Conservation (phyloP, 768 basidiomycete species). For the Kwoniella botswanensis region DNA sequence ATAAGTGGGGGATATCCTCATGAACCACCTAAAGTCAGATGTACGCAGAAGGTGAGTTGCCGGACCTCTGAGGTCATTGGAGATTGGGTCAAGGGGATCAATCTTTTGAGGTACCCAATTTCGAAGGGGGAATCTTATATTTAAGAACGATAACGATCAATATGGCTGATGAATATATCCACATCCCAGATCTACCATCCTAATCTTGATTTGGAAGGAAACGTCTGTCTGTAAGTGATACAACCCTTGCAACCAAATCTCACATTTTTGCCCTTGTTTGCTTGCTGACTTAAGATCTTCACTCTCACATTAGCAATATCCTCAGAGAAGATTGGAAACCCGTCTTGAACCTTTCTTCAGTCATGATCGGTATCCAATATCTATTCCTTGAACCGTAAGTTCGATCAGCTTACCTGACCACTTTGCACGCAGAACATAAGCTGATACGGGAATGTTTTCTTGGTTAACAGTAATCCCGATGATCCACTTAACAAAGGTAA, state of each 20-base stretch:
- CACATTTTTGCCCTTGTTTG: not conserved
- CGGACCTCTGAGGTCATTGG: too few species aligned
- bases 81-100: too few species aligned
- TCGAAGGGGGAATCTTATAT: not conserved
- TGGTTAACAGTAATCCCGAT: slow-evolving; percentile 73
- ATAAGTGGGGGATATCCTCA: slow-evolving; percentile 99
- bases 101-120: too few species aligned
- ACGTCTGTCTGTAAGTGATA: slow-evolving; percentile 76
- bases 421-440: not conserved
- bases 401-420: not conserved
- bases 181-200: slow-evolving; percentile 89
- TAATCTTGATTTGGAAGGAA: slow-evolving; percentile 96
- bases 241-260: not conserved
- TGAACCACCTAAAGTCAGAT: slow-evolving; percentile 98
- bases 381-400: slow-evolving; percentile 86
- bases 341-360: slow-evolving; percentile 93
- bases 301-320: slow-evolving; percentile 66
- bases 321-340: slow-evolving; percentile 99
- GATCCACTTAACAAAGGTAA: slow-evolving; percentile 97
- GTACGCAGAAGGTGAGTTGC: slow-evolving; percentile 79
- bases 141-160: too few species aligned
- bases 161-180: not conserved
- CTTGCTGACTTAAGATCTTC: not conserved
- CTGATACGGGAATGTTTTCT: slow-evolving; percentile 4
- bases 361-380: slow-evolving; percentile 98